phyloP scores from a whole-genome alignment of 306 rosid species.

The Echinosophora koreensis region DNA sequence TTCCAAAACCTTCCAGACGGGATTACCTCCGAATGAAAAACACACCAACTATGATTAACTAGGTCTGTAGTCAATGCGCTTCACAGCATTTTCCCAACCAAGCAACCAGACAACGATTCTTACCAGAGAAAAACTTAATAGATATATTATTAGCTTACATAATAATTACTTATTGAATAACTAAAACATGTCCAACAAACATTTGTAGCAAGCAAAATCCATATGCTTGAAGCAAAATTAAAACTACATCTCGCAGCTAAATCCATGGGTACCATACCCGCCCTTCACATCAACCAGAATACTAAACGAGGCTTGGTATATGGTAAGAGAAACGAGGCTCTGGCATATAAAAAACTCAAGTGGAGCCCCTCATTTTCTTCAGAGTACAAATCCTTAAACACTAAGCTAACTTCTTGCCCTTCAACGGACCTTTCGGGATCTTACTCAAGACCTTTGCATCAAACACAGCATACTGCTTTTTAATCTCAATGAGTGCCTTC shows the following conservation, averaged over 20 bases:
- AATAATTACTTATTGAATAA: conserved; percentile 14
- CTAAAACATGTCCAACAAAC: conserved; percentile 41
- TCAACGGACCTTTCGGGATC: conserved; percentile 63
- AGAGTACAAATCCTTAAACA: conserved; percentile 42
- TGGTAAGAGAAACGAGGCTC: conserved; percentile 37
- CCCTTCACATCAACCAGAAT: conserved; percentile 53
- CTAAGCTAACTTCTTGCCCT: conserved; percentile 69
- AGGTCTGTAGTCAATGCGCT: neutral
- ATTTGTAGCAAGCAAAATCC: conserved; percentile 43
- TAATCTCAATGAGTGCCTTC: conserved; percentile 68
- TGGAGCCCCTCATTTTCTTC: conserved; percentile 17
- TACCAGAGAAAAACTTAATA: conserved; percentile 1
- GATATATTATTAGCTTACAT: conserved; percentile 31
- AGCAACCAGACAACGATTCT: neutral
- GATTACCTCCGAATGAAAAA: neutral
- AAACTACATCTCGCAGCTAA: conserved; percentile 47
- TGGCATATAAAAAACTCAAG: conserved; percentile 1
- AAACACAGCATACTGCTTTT: conserved; percentile 75
- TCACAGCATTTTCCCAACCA: neutral
- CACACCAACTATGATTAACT: neutral
- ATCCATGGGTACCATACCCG: conserved; percentile 26
- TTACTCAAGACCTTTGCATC: conserved; percentile 79
- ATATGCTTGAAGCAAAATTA: conserved; percentile 42
- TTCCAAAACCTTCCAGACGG: too few relatives aligned
- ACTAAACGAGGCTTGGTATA: conserved; percentile 31